Conservation (phyloP, 164 flowering plant genomes). For the Annona squamosa region DNA sequence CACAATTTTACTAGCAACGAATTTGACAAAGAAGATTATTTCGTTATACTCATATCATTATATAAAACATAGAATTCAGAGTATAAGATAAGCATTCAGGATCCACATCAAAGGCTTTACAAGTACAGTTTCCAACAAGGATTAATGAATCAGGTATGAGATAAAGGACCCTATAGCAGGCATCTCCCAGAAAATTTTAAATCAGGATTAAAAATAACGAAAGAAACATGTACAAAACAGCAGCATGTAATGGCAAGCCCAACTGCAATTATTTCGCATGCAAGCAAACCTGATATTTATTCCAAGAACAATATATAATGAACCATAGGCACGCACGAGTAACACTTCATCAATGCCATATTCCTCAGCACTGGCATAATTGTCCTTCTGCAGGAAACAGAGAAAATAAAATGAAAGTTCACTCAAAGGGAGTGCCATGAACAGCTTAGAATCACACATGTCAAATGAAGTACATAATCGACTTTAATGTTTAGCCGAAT, state of each 20-base stretch:
- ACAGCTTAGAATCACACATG: not conserved
- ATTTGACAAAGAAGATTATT: too few species aligned
- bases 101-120: not conserved
- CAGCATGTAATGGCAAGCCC: not conserved
- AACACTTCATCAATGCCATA: slow-evolving; percentile 63
- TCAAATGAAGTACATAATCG: too few species aligned
- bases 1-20: too few species aligned
- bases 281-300: slow-evolving; percentile 71
- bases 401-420: not conserved
- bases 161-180: not conserved
- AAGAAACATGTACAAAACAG: not conserved
- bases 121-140: not conserved
- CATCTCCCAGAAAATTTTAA: not conserved
- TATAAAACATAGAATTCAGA: not conserved
- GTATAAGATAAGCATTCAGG: not conserved
- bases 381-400: slow-evolving; percentile 41
- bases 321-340: slow-evolving; percentile 82
- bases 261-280: not conserved
- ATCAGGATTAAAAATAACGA: not conserved
- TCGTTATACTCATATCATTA: too few species aligned
- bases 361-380: slow-evolving; percentile 22
- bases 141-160: not conserved
- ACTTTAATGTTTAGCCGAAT: too few species aligned
- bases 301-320: slow-evolving; percentile 77
- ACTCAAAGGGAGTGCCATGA: not conserved